A percentile compares a stretch with the other conserved stretches of the same genome.
Evolutionary conservation across 1,284 basidiomycete genomes (phyloP).

Genomic region (Paramarasmius palmivorus): DNA sequence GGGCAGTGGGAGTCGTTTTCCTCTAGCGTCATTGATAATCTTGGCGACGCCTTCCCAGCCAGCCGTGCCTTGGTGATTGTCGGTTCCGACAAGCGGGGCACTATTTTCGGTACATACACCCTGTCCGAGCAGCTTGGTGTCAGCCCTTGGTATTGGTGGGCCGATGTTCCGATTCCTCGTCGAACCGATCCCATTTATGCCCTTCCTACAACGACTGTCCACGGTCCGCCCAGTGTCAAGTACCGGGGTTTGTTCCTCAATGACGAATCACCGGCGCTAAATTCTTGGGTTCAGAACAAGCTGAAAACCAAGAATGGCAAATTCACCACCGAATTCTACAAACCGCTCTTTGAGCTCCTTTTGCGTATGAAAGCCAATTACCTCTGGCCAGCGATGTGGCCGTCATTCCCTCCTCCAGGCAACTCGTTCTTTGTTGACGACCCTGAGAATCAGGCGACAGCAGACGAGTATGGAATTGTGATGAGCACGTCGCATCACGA

Average conservation of each 20-base stretch:
- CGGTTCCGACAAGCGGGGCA: slow-evolving; percentile 11
- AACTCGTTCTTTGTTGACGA: slow-evolving; percentile 14
- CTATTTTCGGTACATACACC: slow-evolving; percentile 10
- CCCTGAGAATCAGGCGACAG: slow-evolving; percentile 3
- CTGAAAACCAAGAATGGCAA: background rate
- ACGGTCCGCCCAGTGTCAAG: slow-evolving; percentile 8
- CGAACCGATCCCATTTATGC: slow-evolving; percentile 8
- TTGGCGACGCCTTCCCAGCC: background rate
- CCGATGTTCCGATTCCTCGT: slow-evolving; percentile 8
- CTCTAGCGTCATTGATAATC: background rate
- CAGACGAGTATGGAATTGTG: slow-evolving; percentile 13
- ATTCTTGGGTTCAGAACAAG: slow-evolving; percentile 4
- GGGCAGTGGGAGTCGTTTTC: slow-evolving; percentile 12
- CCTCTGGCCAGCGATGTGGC: slow-evolving; percentile 14
- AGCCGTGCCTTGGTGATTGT: slow-evolving; percentile 8
- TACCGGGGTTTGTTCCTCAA: slow-evolving; percentile 13
- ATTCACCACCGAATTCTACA: slow-evolving; percentile 9
- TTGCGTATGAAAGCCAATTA: slow-evolving; percentile 13
- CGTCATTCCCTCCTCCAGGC: slow-evolving; percentile 5
- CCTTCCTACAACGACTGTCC: background rate
- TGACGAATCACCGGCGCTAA: slow-evolving; percentile 10
- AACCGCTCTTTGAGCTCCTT: slow-evolving; percentile 9
- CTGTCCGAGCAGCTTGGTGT: slow-evolving; percentile 12
- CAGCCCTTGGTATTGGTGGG: slow-evolving; percentile 11
- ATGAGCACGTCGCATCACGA: slow-evolving; percentile 14